phyloP scores from a whole-genome alignment of 2,329 filamentous ascomycete species.

The Westerdykella sp. region DNA sequence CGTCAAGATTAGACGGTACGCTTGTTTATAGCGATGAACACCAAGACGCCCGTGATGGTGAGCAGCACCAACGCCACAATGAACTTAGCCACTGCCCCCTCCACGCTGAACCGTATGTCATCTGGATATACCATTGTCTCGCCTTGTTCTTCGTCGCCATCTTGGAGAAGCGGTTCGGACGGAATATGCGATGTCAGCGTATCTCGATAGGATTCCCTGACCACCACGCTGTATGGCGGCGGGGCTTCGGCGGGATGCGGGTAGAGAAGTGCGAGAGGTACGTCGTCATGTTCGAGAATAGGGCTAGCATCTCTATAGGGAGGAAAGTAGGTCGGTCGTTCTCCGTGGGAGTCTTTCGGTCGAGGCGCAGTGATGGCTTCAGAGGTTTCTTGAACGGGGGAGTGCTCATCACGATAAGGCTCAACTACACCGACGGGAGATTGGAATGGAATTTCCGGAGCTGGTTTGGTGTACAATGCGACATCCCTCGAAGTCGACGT shows the following conservation, averaged over 20 bases:
- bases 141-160: slow-evolving; percentile 7
- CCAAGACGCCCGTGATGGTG: slow-evolving; percentile 15
- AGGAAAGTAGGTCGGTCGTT: not conserved
- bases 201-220: slow-evolving; percentile 21
- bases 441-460: too few relatives aligned
- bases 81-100: slow-evolving; percentile 21
- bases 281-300: slow-evolving; percentile 15
- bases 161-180: slow-evolving; percentile 12
- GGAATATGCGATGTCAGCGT: slow-evolving; percentile 23
- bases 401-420: too few relatives aligned
- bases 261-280: slow-evolving; percentile 24
- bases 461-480: too few relatives aligned
- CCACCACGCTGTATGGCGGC: slow-evolving; percentile 20
- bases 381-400: too few relatives aligned
- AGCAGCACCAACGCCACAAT: slow-evolving; percentile 18
- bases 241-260: slow-evolving; percentile 23
- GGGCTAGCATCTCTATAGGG: slow-evolving; percentile 8
- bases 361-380: too few relatives aligned
- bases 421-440: too few relatives aligned
- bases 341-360: too few relatives aligned
- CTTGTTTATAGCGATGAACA: not conserved
- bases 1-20: too few relatives aligned
- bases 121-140: slow-evolving; percentile 4
- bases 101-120: slow-evolving; percentile 21
- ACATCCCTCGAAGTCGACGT: too few relatives aligned